These are phyloP conservation scores for Torulaspora delbrueckii DNA, from an alignment of 805 yeast genomes.

Conservation along the genomic window DNA sequence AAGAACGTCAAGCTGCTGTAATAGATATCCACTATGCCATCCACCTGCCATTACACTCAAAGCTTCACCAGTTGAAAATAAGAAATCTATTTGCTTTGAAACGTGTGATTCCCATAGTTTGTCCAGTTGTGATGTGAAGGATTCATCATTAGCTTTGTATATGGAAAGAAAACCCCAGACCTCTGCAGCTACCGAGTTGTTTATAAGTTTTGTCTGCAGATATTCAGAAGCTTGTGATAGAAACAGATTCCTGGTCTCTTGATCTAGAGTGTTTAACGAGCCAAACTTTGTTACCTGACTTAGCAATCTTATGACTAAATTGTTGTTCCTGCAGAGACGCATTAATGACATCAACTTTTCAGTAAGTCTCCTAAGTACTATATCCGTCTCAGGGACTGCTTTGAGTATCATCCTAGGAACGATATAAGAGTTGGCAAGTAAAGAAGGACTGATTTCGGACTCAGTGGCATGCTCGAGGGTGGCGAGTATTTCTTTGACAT, in stretches of 20 bases:
- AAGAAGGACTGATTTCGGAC: constrained; percentile 5
- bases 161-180: constrained; percentile 55
- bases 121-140: constrained; percentile 38
- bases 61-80: constrained; percentile 83
- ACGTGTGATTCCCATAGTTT: constrained; percentile 52
- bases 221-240: constrained; percentile 27
- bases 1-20: constrained; percentile 51
- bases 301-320: constrained; percentile 12
- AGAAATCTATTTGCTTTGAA: constrained; percentile 68
- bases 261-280: constrained; percentile 22
- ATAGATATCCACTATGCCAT: constrained; percentile 59
- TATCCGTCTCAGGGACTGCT: not conserved
- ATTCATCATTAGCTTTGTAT: constrained; percentile 29
- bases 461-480: not conserved
- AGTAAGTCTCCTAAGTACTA: not conserved
- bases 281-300: constrained; percentile 40
- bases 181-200: constrained; percentile 54
- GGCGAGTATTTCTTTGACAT: constrained; percentile 6
- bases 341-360: constrained; percentile 1
- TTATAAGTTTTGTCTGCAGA: constrained; percentile 43
- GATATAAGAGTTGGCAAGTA: constrained; percentile 18
- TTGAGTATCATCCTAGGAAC: constrained; percentile 21
- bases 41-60: constrained; percentile 67
- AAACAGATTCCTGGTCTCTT: constrained; percentile 20
- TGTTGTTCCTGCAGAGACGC: not conserved